phyloP scores from a whole-genome alignment of 2,329 filamentous ascomycete genomes.

The Aspergillus floridensis region DNA sequence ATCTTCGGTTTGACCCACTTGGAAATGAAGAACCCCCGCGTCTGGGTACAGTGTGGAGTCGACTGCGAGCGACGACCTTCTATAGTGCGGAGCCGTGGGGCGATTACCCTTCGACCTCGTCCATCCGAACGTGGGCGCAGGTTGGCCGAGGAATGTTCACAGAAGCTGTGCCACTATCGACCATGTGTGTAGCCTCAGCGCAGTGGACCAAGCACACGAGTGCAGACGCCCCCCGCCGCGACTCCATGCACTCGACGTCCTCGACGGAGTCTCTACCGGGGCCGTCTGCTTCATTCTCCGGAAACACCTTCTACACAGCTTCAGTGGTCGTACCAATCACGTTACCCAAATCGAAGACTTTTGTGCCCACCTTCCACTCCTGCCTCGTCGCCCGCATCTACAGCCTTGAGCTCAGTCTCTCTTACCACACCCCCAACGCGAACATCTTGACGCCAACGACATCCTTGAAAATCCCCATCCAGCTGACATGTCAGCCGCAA shows the following conservation, averaged over 20 bases:
- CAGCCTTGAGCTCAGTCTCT: conserved; percentile 57
- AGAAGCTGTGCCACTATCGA: conserved; percentile 54
- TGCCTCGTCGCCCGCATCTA: conserved; percentile 67
- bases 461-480: conserved; percentile 44
- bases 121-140: conserved; percentile 40
- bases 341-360: conserved; percentile 59
- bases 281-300: conserved; percentile 44
- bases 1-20: conserved; percentile 60
- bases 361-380: conserved; percentile 67
- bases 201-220: conserved; percentile 54
- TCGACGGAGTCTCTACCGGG: conserved; percentile 30
- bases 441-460: conserved; percentile 41
- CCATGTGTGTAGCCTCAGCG: conserved; percentile 56
- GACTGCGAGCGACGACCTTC: conserved; percentile 58
- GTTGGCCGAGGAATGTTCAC: conserved; percentile 52
- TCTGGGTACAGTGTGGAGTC: conserved; percentile 52
- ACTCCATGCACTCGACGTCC: conserved; percentile 29
- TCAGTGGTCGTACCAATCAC: conserved; percentile 62
- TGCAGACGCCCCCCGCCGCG: conserved; percentile 29
- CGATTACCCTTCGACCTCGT: conserved; percentile 48
- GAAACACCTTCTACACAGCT: conserved; percentile 58
- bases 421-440: conserved; percentile 51
- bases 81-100: conserved; percentile 53
- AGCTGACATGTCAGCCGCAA: conserved; percentile 34
- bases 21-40: conserved; percentile 53